Evolutionary conservation across 2,329 filamentous ascomycete species (phyloP), one percentile per base, ranked within the genome.

Genomic region (Gnomoniopsis sp.): DNA sequence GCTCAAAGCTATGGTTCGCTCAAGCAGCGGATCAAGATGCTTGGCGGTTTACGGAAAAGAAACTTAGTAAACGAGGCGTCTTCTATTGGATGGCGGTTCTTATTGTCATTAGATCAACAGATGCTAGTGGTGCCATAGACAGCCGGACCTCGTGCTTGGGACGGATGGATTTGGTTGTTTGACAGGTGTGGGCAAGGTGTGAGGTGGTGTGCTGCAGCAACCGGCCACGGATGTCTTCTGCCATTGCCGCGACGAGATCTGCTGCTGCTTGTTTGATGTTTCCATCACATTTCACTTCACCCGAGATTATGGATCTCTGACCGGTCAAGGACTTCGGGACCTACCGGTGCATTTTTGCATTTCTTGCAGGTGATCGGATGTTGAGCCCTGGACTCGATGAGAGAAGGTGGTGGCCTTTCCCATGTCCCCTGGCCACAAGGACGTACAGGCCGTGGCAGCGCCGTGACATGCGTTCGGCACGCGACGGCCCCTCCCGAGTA

Each of bases 171-270:
- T 23, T 19, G 15, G 34, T 6, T 38, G 46, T 49, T 17, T 43
- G 46, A 22, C 26, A n/a, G 53, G 44, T 38, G 19, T 38, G 36
- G 46, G 49, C 41, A 38, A 34, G 19, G 11, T 17, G 21, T 41
- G 12, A 41, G 55, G 36, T 49, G 47, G 33, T 43, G 50, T 49
- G 43, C 53, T 48, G 52, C 53, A 48, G 36, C 26, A 53, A 30
- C 30, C 26, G 36, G 30, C 50, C 55, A 54, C 59, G 57, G 53
- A 49, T 44, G 54, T 53, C 44, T 36, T 47, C 23, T 52, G 49
- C 43, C 41, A 59, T 30, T 61, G 57, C 57, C 59, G 57, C 56
- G 53, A 61, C 46, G 44, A 61, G 59, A 61, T 61, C 59, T 61
- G 59, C 50, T 49, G 53, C n/a, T 47, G n/a, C n/a, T 47, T 22